These are phyloP conservation scores for Mucor sp. DNA, from an alignment of 371 early-diverging fungal genomes.

Conservation along the genomic window DNA sequence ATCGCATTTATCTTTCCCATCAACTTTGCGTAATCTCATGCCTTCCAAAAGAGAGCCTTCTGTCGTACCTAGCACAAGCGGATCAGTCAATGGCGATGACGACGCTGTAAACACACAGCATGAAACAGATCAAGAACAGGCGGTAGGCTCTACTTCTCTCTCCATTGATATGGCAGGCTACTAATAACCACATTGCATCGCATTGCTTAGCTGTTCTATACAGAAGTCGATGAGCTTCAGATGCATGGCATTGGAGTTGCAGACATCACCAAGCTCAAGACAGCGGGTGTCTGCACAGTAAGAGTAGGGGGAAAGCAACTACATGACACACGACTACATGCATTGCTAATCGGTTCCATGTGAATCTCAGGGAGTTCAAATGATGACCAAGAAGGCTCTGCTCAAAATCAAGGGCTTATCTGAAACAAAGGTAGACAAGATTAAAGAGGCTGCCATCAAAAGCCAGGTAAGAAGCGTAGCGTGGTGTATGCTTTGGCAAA, in stretches of 20 bases:
- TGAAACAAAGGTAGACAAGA: conserved; percentile 89
- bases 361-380: conserved; percentile 69
- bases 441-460: conserved; percentile 75
- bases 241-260: conserved; percentile 72
- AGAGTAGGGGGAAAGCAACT: conserved; percentile 21
- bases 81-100: background rate
- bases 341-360: background rate
- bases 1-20: background rate
- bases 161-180: too few relatives aligned
- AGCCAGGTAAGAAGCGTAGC: conserved; percentile 7
- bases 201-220: conserved; percentile 42
- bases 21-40: conserved; percentile 4
- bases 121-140: conserved; percentile 6
- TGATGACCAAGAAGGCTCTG: conserved; percentile 74
- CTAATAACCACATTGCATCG: background rate
- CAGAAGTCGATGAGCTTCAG: conserved; percentile 51
- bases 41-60: conserved; percentile 24
- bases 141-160: background rate
- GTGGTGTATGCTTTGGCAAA: background rate
- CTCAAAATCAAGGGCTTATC: conserved; percentile 80
- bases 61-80: background rate
- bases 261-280: conserved; percentile 85
- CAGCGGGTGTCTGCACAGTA: conserved; percentile 82
- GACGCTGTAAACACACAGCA: background rate
- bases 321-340: background rate